phyloP scores from a whole-genome alignment of 148 eudicot species.

The Rhododendron mucronatum region DNA sequence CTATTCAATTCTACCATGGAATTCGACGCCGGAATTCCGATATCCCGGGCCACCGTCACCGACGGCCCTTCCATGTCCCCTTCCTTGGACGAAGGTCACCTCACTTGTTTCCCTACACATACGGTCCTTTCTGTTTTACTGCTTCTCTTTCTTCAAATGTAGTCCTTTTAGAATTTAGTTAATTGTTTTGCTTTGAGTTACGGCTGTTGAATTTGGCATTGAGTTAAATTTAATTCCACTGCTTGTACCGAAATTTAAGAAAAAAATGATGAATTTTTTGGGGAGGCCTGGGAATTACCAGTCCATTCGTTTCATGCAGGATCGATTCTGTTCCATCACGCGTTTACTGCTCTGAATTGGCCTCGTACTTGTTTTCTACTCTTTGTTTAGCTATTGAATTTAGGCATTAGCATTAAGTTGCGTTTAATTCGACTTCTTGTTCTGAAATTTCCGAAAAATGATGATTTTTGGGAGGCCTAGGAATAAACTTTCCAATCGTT shows the following conservation, averaged over 20 bases:
- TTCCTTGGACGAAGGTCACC: constrained; percentile 45
- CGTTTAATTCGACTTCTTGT: not conserved
- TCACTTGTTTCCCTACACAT: not conserved
- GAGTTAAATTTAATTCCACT: no score
- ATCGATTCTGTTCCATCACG: not conserved
- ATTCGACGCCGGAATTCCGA: constrained; percentile 25
- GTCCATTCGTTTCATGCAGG: not conserved
- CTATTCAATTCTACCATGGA: not conserved
- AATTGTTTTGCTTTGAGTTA: not conserved
- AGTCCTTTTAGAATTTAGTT: not conserved
- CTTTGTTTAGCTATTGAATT: not conserved
- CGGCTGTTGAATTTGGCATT: not conserved
- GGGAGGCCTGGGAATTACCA: not conserved
- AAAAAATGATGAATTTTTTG: no score
- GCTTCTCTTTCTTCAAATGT: constrained; percentile 6
- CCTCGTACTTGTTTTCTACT: not conserved
- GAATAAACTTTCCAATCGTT: not conserved
- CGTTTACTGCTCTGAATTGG: not conserved
- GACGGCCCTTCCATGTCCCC: constrained; percentile 36
- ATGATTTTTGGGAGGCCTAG: not conserved
- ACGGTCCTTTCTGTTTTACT: not conserved
- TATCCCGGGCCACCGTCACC: constrained; percentile 31
- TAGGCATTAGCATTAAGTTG: not conserved
- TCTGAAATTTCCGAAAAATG: not conserved
- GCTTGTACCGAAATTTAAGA: no score